phyloP scores from a whole-genome alignment of 345 rosid genomes.

The Gynandropsis gynandra region DNA sequence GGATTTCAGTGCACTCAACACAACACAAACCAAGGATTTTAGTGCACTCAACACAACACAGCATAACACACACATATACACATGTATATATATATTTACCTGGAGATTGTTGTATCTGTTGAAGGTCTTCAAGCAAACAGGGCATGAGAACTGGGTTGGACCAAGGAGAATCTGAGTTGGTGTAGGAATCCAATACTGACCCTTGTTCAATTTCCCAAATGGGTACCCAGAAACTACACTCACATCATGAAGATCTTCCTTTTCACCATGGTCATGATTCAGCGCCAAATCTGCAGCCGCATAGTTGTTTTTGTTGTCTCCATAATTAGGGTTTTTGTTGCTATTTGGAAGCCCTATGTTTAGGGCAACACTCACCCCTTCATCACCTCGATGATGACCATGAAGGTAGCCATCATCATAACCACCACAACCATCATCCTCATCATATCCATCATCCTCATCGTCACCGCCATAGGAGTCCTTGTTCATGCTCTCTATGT shows the following conservation, averaged over 20 bases:
- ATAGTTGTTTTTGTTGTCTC: conserved; percentile 3
- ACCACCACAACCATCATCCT: background rate
- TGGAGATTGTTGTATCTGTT: conserved; percentile 59
- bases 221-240: conserved; percentile 23
- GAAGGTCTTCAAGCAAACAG: conserved; percentile 49
- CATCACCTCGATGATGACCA: conserved; percentile 5
- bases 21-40: background rate
- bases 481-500: conserved; percentile 5
- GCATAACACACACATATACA: no score
- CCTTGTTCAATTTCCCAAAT: conserved; percentile 24
- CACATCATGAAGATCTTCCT: conserved; percentile 5
- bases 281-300: conserved; percentile 15
- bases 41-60: no score
- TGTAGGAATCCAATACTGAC: conserved; percentile 57
- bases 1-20: no score
- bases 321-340: conserved; percentile 22
- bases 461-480: no score
- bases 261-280: background rate
- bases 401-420: background rate
- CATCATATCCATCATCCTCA: no score
- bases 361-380: conserved; percentile 26
- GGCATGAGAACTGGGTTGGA: conserved; percentile 51
- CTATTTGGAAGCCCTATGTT: conserved; percentile 37
- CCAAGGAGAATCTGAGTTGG: conserved; percentile 58
- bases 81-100: conserved; percentile 23